Conservation (phyloP, 2,329 filamentous ascomycete species). For the Colletotrichum euphorbiae region DNA sequence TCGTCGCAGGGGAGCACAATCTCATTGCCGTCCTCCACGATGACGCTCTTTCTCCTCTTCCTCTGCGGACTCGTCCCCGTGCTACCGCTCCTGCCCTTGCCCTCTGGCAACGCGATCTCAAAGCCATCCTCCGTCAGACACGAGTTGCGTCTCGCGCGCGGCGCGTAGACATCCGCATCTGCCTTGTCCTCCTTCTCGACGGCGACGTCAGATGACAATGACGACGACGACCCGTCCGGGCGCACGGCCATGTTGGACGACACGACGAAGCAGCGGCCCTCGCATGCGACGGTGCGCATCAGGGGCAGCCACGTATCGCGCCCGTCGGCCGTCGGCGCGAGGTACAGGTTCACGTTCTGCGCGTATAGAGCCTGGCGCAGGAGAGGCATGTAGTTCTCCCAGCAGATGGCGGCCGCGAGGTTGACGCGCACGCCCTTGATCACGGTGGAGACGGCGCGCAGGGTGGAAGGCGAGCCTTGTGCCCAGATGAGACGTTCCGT, state of each 20-base stretch:
- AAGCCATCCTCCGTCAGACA: constrained; percentile 59
- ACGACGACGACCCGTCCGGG: constrained; percentile 52
- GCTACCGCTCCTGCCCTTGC: background rate
- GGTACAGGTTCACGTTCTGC: constrained; percentile 92
- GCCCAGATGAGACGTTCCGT: constrained; percentile 89
- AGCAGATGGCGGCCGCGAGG: constrained; percentile 90
- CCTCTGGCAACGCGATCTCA: constrained; percentile 58
- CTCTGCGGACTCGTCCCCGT: constrained; percentile 34
- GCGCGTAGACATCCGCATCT: constrained; percentile 1
- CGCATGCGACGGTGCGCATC: constrained; percentile 84
- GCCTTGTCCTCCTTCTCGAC: background rate
- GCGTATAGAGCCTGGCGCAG: constrained; percentile 85
- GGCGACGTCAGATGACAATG: background rate
- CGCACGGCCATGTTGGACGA: constrained; percentile 86
- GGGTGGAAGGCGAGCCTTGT: constrained; percentile 81
- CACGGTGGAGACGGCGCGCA: constrained; percentile 81
- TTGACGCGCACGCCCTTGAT: constrained; percentile 85
- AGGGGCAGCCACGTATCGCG: constrained; percentile 84
- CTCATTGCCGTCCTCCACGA: constrained; percentile 67
- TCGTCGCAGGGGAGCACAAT: constrained; percentile 58
- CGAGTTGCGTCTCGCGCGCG: constrained; percentile 51
- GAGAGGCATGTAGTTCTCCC: constrained; percentile 97
- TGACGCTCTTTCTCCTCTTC: constrained; percentile 54
- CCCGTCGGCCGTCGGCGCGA: constrained; percentile 89
- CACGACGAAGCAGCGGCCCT: constrained; percentile 87